Percentiles rank a stretch among this genome's conserved stretches.
phyloP scores from a whole-genome alignment of 805 yeast genomes.

The Groenewaldozyma tartarivorans region DNA sequence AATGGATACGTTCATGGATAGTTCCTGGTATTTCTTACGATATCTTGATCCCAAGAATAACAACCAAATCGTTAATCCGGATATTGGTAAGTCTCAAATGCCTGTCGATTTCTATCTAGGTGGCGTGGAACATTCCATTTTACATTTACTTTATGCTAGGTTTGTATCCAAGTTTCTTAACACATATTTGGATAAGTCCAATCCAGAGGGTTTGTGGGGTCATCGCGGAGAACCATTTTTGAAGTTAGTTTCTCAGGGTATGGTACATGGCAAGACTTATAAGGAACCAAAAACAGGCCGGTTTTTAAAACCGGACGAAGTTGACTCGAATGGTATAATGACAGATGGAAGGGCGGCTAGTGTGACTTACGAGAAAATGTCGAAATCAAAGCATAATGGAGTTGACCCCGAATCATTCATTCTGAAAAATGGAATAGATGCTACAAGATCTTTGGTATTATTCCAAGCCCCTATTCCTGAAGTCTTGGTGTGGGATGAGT shows the following conservation, averaged over 20 bases:
- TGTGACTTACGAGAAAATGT: slow-evolving; percentile 81
- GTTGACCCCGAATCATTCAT: slow-evolving; percentile 82
- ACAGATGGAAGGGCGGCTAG: slow-evolving; percentile 43
- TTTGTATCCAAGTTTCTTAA: slow-evolving; percentile 75
- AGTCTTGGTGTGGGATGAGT: slow-evolving; percentile 81
- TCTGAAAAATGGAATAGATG: slow-evolving; percentile 76
- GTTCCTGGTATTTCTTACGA: slow-evolving; percentile 93
- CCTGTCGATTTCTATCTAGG: slow-evolving; percentile 92
- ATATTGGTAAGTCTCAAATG: slow-evolving; percentile 42
- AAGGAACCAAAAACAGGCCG: slow-evolving; percentile 62
- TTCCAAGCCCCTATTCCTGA: slow-evolving; percentile 88
- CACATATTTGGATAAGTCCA: slow-evolving; percentile 20
- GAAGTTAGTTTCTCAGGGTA: slow-evolving; percentile 83
- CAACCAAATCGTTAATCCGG: slow-evolving; percentile 41
- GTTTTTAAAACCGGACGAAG: slow-evolving; percentile 72
- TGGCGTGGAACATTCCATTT: slow-evolving; percentile 93
- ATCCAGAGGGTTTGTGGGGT: slow-evolving; percentile 51
- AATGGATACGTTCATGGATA: slow-evolving; percentile 97
- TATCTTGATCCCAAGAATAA: slow-evolving; percentile 65
- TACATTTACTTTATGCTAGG: slow-evolving; percentile 80
- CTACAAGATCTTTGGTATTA: slow-evolving; percentile 83
- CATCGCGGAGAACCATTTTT: slow-evolving; percentile 71
- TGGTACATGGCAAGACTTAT: slow-evolving; percentile 92
- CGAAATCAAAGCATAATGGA: slow-evolving; percentile 91
- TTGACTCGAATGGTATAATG: slow-evolving; percentile 38